These are phyloP conservation scores for Hebeloma cylindrosporum DNA, from an alignment of 768 basidiomycete species.

Conservation along the genomic window DNA sequence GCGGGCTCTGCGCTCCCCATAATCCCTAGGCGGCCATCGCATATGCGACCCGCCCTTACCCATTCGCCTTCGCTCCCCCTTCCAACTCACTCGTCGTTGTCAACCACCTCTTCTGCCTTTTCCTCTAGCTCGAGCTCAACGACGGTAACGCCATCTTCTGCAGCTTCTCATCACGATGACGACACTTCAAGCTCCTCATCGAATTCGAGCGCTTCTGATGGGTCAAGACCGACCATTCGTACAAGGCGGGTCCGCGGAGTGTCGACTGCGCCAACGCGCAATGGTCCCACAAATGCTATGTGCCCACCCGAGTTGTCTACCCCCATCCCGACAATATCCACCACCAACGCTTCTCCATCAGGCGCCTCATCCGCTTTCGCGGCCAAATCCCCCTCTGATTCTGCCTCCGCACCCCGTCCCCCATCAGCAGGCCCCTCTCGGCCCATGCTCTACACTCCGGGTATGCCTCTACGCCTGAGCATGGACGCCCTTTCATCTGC, in stretches of 20 bases:
- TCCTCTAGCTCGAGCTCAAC: constrained; percentile 12
- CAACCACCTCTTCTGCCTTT: constrained; percentile 23
- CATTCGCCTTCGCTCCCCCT: constrained; percentile 22
- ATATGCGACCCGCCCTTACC: constrained; percentile 24
- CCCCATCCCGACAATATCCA: constrained; percentile 36
- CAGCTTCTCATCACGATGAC: constrained; percentile 16
- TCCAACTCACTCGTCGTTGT: constrained; percentile 19
- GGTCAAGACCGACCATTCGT: constrained; percentile 36
- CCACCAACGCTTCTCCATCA: constrained; percentile 1
- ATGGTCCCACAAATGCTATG: too few relatives aligned
- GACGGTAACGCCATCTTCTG: constrained; percentile 16
- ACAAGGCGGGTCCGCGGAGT: constrained; percentile 36
- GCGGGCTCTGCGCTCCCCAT: constrained; percentile 63
- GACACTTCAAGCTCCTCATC: constrained; percentile 20
- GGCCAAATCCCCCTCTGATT: constrained; percentile 7
- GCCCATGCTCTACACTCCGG: constrained; percentile 41
- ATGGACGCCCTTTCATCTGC: constrained; percentile 20
- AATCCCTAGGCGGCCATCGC: constrained; percentile 51
- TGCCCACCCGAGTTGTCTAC: constrained; percentile 41
- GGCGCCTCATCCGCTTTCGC: constrained; percentile 25
- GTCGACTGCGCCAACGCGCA: constrained; percentile 12
- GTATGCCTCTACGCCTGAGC: constrained; percentile 36
- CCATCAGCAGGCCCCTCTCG: constrained; percentile 20
- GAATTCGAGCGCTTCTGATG: constrained; percentile 40
- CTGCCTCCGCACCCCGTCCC: constrained; percentile 6